Base-by-base conservation (phyloP, 495 filamentous ascomycete genomes). In the Penicillium roqueforti region DNA sequence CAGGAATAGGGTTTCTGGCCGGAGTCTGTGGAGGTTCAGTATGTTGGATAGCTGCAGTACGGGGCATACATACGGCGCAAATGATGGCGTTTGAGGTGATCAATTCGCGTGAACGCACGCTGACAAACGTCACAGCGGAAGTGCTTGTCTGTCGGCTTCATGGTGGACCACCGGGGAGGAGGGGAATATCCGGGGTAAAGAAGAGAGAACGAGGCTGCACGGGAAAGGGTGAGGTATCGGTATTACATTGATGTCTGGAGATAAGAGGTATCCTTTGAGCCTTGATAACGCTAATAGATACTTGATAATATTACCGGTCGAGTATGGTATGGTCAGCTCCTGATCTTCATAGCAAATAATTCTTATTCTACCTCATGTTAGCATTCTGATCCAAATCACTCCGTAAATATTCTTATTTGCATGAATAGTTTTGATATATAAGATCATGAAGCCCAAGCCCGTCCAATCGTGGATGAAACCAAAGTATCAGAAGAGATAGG, bases 51-150 rank as follows among this genome's bases (percentile, higher is more conserved):
- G 19, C 42, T 47, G 47, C 49, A 56, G 37, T 28, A 47, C 43
- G 37, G 47, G 53, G 44, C 14, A 28, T 42, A 68, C 73, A 47
- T 70, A 77, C 74, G 74, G 25, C 74, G 69, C 14, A 77, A 59
- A 57, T 77, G 72, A 53, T 77, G 74, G 51, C 74, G 62, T 55
- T 77, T 77, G 32, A 77, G 62, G 58, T 77, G 74, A 59, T 77
- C 74, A 65, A 76, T 73, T 54, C 74, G 73, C 23, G 74, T 76
- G 62, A 77, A 77, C 46, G 66, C 68, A 52, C 74, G 73, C 67
- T 75, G 70, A 57, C 74, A 77, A 58, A 75, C 56, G 13, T 68
- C 68, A 52, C 74, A 77, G 60, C 71, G 68, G 56, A 76, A 77
- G 53, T 75, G 73, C 59, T 77, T 76, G 56, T 70, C 68, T 46